These are phyloP conservation scores for Botrytis porri DNA, from an alignment of 2,329 filamentous ascomycete species.

Conservation along the genomic window DNA sequence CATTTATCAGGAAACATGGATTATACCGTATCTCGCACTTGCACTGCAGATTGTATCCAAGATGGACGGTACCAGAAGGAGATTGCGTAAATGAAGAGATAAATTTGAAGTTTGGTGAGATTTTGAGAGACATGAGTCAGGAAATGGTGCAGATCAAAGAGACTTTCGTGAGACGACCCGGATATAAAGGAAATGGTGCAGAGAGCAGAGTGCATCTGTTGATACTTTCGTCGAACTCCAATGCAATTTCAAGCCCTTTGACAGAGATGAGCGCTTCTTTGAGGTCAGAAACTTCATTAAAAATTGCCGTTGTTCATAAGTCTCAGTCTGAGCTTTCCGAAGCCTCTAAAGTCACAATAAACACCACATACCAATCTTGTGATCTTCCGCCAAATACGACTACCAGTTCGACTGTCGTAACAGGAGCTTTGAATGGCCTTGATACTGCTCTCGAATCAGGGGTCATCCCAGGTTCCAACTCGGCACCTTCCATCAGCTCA, in stretches of 20 bases:
- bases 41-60: conserved; percentile 18
- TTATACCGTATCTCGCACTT: conserved; percentile 22
- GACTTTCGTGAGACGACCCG: background rate
- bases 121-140: background rate
- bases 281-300: background rate
- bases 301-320: background rate
- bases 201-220: background rate
- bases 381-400: background rate
- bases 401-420: background rate
- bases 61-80: conserved; percentile 23
- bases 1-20: conserved; percentile 24
- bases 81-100: conserved; percentile 5
- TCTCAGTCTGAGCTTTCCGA: background rate
- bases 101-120: background rate
- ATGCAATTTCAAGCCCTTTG: background rate
- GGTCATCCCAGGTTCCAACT: background rate
- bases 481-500: background rate
- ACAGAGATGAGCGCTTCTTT: background rate
- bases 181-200: background rate
- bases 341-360: background rate
- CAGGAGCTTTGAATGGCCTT: background rate
- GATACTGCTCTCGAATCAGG: background rate
- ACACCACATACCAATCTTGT: background rate
- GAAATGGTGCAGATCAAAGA: background rate
- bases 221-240: background rate